Base-by-base conservation (phyloP, 345 rosid species). In the Abelmoschus esculentus region DNA sequence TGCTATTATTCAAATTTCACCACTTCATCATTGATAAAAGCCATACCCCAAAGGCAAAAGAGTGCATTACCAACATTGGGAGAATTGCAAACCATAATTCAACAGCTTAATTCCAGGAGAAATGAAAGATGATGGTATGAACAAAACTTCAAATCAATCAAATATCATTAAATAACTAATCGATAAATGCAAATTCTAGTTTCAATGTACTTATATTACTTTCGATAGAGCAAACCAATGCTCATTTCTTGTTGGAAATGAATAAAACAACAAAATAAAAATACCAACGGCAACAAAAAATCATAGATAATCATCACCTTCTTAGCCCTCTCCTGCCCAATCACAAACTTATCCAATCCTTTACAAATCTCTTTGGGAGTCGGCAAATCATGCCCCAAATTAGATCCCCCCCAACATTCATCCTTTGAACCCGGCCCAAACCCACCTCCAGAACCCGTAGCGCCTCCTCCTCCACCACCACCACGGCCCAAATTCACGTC, bases 321-420 rank as follows among this genome's bases (percentile, higher is more conserved):
- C 79, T 96, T 92, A 2, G 98, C 98, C 73, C 86, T 89, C 19
- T 89, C 97, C 77, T 96, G 99, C 62, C 99, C 99, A 82, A 96
- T 96, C 19, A 96, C 99, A 70, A 92, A 96, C 84, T 86, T 92
- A 76, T 92, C 88, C 65, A 96, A 79, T 55, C 93, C 98, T 80
- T 86, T 87, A 62, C 98, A 92, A 18, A 96, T 96, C 81, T 92
- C 97, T 78, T 92, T 96, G 1, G 99, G 99, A 2, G 98, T 96
- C 0, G 98, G 99, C 56, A 96, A 96, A 72, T 82, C 83, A 71
- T 79, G 72, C 65, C 98, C 99, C 84, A 91, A 81, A 80, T 87
- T 90, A 14, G 98, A 90, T 58, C 98, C 98, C 47, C 99, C 99
- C 98, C 96, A 96, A 57, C 70, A 73, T 44, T 80, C 99, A 22